Base-by-base conservation (phyloP, 306 rosid genomes). In the Prunus padus region DNA sequence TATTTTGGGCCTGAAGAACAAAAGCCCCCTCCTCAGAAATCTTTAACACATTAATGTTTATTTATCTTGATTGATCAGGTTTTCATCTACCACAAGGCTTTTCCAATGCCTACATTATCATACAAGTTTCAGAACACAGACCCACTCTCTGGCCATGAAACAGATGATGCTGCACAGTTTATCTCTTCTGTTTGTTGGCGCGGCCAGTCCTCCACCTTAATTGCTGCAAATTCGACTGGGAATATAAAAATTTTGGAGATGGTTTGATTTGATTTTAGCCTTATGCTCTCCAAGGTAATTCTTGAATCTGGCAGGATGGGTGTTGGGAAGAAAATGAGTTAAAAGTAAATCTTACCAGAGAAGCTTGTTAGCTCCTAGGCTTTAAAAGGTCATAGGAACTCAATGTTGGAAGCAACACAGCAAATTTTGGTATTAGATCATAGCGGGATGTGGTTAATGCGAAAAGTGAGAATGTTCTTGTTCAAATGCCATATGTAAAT, bases 121-220 rank as follows among this genome's bases (percentile, higher is more conserved):
- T 90, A 85, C 88, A 90, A 96, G 85, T 96, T 89, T 85, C 89
- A 90, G 45, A 86, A 76, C 81, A 85, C 92, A 14, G 96, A 96
- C 76, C 88, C 95, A 20, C 81, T 84, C 57, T 89, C 97, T 1
- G 88, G 97, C 47, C 85, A 86, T 0, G 97, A 89, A 73, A 82
- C 86, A 74, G 98, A 91, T 16, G 97, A 89, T 15, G 54, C 91
- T 5, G 67, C 91, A 2, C 99, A 89, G 68, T 96, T 96, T 45
- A 88, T 96, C 77, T 96, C 99, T 13, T 92, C 98, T 0, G 89
- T 92, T 79, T 92, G 97, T 81, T 96, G 99, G 99, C 97, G 98
- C 0, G 84, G 97, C 73, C 97, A 92, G 59, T 90, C 99, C 0
- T 82, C 93, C 30, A 92, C 96, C 71, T 71, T 96, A 22, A 83